Conservation (phyloP, 2,329 filamentous ascomycete genomes). For the Aureobasidium sp. region DNA sequence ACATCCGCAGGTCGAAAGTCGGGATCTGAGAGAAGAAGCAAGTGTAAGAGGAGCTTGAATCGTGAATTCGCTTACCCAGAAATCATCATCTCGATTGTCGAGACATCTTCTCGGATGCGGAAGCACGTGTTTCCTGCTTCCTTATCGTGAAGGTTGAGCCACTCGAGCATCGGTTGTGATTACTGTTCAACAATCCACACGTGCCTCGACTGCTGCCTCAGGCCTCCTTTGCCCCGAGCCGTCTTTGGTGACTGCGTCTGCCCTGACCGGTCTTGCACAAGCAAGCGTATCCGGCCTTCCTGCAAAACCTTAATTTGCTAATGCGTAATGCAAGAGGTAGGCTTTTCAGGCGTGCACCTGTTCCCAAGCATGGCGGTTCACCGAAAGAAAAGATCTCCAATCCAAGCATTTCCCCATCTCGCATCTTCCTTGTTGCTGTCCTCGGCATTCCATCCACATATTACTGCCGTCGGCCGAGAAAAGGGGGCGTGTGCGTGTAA, state of each 20-base stretch:
- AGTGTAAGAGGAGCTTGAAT: neutral
- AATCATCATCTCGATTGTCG: neutral
- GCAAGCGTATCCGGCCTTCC: neutral
- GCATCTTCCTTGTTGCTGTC: neutral
- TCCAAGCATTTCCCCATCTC: neutral
- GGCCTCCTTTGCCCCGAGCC: neutral
- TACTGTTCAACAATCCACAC: neutral
- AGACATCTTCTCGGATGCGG: neutral
- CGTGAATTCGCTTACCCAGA: neutral
- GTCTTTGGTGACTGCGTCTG: neutral
- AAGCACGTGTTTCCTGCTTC: neutral
- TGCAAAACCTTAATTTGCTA: neutral
- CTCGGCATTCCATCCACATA: neutral
- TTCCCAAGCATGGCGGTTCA: neutral
- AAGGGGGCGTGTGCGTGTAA: neutral
- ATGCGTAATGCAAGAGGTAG: neutral
- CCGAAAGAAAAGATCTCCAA: neutral
- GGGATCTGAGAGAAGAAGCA: neutral
- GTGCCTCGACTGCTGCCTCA: neutral
- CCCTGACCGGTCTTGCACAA: neutral
- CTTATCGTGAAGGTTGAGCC: neutral
- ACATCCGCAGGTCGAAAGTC: neutral
- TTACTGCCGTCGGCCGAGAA: neutral
- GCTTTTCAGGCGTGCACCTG: neutral
- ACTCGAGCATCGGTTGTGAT: neutral